Base-by-base conservation (phyloP, 2,329 filamentous ascomycete species). In the Aspergillus caelatus region DNA sequence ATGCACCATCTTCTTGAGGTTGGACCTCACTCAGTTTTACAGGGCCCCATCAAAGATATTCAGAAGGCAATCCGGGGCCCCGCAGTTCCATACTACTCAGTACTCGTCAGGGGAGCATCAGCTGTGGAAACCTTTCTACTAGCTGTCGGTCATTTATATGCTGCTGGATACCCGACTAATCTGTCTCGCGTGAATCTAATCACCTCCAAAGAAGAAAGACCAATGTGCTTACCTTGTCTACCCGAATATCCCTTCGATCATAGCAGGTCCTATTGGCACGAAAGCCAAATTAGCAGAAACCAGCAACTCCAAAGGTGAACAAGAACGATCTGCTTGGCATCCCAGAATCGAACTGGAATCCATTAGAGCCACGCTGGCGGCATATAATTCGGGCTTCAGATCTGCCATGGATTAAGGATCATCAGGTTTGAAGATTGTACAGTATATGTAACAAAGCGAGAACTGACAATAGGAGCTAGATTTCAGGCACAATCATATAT, bases 341-440 rank as follows among this genome's bases (percentile, higher is more conserved):
- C 0, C 69, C 62, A 5, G 55, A 48, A 8, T 34, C 62, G 1
- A 58, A 70, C 16, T 67, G 61, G 45, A 70, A 68, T 19, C 65
- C 65, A 6, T 53, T 65, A 14, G 70, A 71, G 50, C 69, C 75
- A 0, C 66, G 58, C 39, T 85, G 83, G 83, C 74, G 82, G 10
- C 80, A 81, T 57, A 71, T 81, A 21, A 72, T 84, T 11, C 74
- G 76, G 0, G 59, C 80, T 0, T 60, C 53, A 0, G 66, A 71
- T 16, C 46, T 63, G 32, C 67, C 68, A 1, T 85, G 84, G 84
- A 64, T 85, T 1, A 68, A 72, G 0, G 79, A 85, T 55, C 83
- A 85, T 60, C 71, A 78, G 32, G 60, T 48, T 28, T 4, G 32
- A 34, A 34, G 9, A 34, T 34, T 34, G 32, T 11, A 12, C 11